These are phyloP conservation scores for Suillus luteus DNA, from an alignment of 768 basidiomycete genomes.

Conservation along the genomic window DNA sequence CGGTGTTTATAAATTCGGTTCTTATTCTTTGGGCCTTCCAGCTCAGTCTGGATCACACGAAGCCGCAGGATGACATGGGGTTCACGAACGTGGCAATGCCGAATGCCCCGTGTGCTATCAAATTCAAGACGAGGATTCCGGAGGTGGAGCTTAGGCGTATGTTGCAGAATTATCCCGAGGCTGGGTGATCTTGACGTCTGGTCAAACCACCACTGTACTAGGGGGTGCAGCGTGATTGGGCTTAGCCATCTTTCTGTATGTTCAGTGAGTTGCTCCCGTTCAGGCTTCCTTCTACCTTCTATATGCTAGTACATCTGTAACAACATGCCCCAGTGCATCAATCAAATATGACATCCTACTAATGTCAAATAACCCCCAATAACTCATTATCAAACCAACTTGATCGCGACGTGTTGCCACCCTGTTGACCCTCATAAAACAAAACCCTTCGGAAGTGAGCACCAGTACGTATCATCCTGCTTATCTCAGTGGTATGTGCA, in stretches of 20 bases:
- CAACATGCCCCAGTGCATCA: no score
- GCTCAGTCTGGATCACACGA: conserved; percentile 1
- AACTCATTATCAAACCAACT: background rate
- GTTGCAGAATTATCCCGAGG: background rate
- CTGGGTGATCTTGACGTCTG: background rate
- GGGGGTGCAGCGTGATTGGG: no score
- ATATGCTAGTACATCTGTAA: background rate
- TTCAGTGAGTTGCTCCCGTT: background rate
- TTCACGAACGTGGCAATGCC: background rate
- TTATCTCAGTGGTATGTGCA: background rate
- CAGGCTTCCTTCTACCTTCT: background rate
- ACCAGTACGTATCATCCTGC: background rate
- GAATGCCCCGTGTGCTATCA: background rate
- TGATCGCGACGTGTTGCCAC: background rate
- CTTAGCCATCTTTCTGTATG: no score
- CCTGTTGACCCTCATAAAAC: background rate
- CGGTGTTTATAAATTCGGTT: background rate
- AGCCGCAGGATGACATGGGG: conserved; percentile 1
- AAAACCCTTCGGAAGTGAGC: background rate
- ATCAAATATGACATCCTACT: background rate
- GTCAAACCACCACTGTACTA: background rate
- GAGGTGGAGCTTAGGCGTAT: background rate
- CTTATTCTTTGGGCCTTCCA: background rate
- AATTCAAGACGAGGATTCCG: background rate
- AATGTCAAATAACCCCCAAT: no score